Conservation (phyloP, 495 filamentous ascomycete species). For the Ramalina peruviana region DNA sequence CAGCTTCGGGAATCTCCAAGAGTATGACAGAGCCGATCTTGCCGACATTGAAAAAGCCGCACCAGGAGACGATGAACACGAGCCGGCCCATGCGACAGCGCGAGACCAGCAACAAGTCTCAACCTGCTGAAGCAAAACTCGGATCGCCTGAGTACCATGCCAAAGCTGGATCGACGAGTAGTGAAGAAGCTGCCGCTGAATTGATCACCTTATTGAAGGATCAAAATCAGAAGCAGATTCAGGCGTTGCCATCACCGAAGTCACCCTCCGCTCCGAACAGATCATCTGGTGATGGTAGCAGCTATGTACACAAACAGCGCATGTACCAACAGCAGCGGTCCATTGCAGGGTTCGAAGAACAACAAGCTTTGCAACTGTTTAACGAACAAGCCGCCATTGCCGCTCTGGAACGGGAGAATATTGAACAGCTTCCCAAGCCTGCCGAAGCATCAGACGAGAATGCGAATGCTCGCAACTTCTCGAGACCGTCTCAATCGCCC, state of each 20-base stretch:
- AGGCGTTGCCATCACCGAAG: neutral
- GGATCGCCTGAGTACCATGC: no score
- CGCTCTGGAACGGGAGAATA: neutral
- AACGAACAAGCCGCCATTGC: constrained; percentile 3
- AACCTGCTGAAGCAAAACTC: neutral
- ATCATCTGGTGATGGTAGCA: constrained; percentile 13
- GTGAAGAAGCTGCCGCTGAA: constrained; percentile 1
- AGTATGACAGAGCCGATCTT: no score
- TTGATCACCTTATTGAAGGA: neutral
- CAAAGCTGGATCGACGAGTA: neutral
- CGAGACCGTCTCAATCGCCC: no score
- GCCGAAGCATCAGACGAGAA: no score
- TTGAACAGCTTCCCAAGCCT: neutral
- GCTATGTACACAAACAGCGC: constrained; percentile 20
- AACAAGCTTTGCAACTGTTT: constrained; percentile 11
- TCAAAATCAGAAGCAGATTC: constrained; percentile 1
- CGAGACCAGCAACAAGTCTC: neutral
- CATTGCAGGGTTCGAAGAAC: constrained; percentile 17
- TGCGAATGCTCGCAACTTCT: no score
- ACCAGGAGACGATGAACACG: neutral
- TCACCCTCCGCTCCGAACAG: neutral
- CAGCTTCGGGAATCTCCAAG: neutral
- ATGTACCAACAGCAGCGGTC: constrained; percentile 19
- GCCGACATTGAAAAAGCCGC: neutral
- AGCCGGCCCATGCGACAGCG: no score